phyloP scores from a whole-genome alignment of 2,329 filamentous ascomycete genomes.

The Penicillium sp. region DNA sequence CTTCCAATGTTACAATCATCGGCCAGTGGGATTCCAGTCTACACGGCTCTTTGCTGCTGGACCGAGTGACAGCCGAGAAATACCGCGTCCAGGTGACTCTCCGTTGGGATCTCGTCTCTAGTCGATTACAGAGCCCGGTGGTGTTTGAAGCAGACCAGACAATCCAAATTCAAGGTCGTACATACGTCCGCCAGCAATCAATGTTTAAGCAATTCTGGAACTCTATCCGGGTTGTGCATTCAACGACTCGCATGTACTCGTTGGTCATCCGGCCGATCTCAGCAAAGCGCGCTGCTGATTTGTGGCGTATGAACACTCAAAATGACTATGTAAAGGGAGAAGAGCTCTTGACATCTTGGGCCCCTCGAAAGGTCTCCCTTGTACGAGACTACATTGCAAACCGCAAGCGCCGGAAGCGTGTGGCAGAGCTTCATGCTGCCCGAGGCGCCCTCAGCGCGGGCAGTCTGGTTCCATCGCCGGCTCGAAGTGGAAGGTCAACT shows the following conservation, averaged over 20 bases:
- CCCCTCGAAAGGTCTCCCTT: constrained; percentile 81
- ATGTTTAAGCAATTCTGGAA: constrained; percentile 87
- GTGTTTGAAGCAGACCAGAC: constrained; percentile 76
- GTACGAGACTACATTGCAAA: constrained; percentile 81
- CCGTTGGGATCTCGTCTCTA: constrained; percentile 78
- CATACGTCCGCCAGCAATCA: constrained; percentile 79
- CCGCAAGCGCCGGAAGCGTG: constrained; percentile 67
- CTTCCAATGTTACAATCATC: constrained; percentile 76
- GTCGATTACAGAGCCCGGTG: constrained; percentile 82
- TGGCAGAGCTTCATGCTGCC: constrained; percentile 72
- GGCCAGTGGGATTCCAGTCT: constrained; percentile 96
- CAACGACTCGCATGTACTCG: constrained; percentile 80
- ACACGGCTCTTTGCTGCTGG: constrained; percentile 87
- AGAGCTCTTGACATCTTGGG: constrained; percentile 79
- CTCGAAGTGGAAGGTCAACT: constrained; percentile 36
- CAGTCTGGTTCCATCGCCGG: constrained; percentile 36
- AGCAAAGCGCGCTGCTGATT: constrained; percentile 83
- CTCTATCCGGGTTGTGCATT: constrained; percentile 78
- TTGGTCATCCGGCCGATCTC: constrained; percentile 81
- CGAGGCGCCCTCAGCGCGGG: constrained; percentile 44
- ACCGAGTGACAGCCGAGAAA: constrained; percentile 87
- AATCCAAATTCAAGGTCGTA: constrained; percentile 77
- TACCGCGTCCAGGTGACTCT: constrained; percentile 85
- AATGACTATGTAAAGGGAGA: constrained; percentile 97
- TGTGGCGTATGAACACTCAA: constrained; percentile 94